These are phyloP conservation scores for Trichophyton simii DNA, from an alignment of 2,329 filamentous ascomycete species.

Conservation along the genomic window DNA sequence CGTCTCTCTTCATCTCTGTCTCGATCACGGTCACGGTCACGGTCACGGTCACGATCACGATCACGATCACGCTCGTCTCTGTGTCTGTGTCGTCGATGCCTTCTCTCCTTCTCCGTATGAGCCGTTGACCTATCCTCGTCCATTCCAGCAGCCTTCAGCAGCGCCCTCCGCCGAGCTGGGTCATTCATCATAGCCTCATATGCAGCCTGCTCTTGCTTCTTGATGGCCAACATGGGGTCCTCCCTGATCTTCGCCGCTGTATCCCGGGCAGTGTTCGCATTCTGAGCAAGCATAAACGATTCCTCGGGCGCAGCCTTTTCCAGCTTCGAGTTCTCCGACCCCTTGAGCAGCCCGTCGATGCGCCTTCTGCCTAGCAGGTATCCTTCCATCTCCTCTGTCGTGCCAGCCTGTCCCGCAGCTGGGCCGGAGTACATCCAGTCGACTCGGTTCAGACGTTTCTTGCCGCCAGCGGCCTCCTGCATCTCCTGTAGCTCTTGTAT, in stretches of 20 bases:
- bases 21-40: slow-evolving; percentile 10
- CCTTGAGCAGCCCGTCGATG: slow-evolving; percentile 77
- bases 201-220: slow-evolving; percentile 74
- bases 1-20: slow-evolving; percentile 4
- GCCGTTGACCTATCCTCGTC: slow-evolving; percentile 25
- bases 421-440: slow-evolving; percentile 98
- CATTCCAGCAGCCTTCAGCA: slow-evolving; percentile 45
- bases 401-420: slow-evolving; percentile 60
- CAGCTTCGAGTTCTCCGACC: slow-evolving; percentile 65
- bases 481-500: slow-evolving; percentile 84
- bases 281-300: slow-evolving; percentile 45
- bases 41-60: slow-evolving; percentile 10
- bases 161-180: slow-evolving; percentile 42
- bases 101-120: slow-evolving; percentile 34
- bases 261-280: slow-evolving; percentile 63
- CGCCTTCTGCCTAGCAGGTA: slow-evolving; percentile 86
- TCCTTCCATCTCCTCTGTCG: slow-evolving; percentile 78
- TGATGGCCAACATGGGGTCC: slow-evolving; percentile 86
- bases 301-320: slow-evolving; percentile 59
- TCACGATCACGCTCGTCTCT: slow-evolving; percentile 19
- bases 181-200: slow-evolving; percentile 48
- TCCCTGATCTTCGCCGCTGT: slow-evolving; percentile 76
- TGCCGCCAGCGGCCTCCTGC: slow-evolving; percentile 77
- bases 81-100: slow-evolving; percentile 28
- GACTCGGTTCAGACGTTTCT: slow-evolving; percentile 66